Base-by-base conservation (phyloP, 2,329 filamentous ascomycete genomes). In the Hypoxylon sp. region DNA sequence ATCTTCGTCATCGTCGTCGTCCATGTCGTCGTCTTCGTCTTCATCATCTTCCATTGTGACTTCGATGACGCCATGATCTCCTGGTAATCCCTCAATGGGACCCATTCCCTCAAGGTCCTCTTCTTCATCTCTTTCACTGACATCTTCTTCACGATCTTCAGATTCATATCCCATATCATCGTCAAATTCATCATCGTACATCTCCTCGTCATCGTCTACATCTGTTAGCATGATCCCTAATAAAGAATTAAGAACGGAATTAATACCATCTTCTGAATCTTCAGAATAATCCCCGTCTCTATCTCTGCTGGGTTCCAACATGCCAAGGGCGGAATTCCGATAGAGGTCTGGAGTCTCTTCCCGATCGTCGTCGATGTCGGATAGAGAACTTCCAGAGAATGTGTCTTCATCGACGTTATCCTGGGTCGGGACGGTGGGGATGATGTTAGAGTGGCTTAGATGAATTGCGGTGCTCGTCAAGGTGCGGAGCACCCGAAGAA, bases 341-440 rank as follows among this genome's bases (percentile, higher is more conserved):
- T 97, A 98, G 18, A 99, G 85, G 79, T 99, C 96, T 28, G 96
- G 96, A 4, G 96, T 99, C 77, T 98, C 96, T 78, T 97, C 93
- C 45, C 93, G 90, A 59, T 93, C 90, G 65, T 94, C 92, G 40
- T 94, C 92, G 52, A 93, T 83, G 68, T 97, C 94, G 9, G 95
- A 97, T 22, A 97, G 87, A 0, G 95, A 97, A 3, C 93, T 96
- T 2, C 91, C 89, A 9, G 93, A 96, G 1, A 90, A 90, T 46
- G 97, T 92, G 46, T 97, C 94, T 68, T 97, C 94, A 49, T 97
- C 94, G 24, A 92, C 90, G 18, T 80, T 81, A 30, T 88, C 88
- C 48, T 90, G 89, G 4, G 89, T 87, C 9, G 89, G 85, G 7
- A 86, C 82, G 0, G 84, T 83, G 12, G 89, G 89, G 36, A 96